These are phyloP conservation scores for Chrysanthemum makinoi DNA, from an alignment of 129 eudicot species.

Conservation along the genomic window DNA sequence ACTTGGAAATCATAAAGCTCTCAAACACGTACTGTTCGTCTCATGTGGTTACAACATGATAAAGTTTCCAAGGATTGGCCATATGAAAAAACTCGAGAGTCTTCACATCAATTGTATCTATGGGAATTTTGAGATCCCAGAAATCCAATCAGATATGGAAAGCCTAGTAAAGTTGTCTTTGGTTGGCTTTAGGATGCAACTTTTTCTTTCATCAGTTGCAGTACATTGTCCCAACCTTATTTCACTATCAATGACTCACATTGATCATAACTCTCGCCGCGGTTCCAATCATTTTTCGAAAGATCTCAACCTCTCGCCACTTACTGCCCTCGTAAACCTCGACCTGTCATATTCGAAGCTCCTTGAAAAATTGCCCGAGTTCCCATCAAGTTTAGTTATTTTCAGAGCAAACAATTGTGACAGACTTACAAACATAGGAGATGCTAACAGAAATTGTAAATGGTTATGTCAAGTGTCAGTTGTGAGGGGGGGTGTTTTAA, in stretches of 20 bases:
- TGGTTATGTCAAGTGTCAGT: not conserved
- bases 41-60: no score
- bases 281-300: not conserved
- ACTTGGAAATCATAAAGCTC: constrained; percentile 10
- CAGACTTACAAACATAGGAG: no score
- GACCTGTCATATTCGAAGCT: not conserved
- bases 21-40: not conserved
- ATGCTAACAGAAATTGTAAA: not conserved
- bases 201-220: not conserved
- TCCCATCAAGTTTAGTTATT: constrained; percentile 2
- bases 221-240: not conserved
- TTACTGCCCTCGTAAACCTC: not conserved
- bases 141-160: no score
- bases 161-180: no score
- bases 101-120: no score
- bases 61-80: no score
- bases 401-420: not conserved
- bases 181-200: not conserved
- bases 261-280: not conserved
- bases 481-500: no score
- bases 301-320: not conserved
- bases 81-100: no score
- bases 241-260: not conserved
- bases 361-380: not conserved
- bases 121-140: no score